These are phyloP conservation scores for Claviceps digitariae DNA, from an alignment of 2,329 filamentous ascomycete species.

Conservation along the genomic window DNA sequence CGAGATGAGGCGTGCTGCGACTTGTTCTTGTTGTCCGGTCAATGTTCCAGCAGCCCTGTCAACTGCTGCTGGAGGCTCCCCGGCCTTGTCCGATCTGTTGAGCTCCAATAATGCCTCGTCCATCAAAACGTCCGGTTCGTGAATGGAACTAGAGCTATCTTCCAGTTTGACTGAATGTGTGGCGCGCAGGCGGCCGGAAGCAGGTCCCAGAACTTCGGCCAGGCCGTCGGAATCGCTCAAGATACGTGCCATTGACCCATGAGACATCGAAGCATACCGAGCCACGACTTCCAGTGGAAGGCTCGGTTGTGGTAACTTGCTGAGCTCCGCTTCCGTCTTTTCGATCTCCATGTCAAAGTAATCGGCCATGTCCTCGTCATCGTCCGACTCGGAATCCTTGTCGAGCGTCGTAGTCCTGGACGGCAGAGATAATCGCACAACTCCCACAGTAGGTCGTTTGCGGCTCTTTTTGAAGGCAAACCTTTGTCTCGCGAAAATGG, in stretches of 20 bases:
- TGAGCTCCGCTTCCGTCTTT: slow-evolving; percentile 36
- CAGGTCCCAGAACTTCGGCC: slow-evolving; percentile 27
- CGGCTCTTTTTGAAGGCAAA: slow-evolving; percentile 11
- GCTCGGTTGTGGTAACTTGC: slow-evolving; percentile 29
- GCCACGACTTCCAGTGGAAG: slow-evolving; percentile 27
- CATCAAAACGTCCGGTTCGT: not conserved
- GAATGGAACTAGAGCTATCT: not conserved
- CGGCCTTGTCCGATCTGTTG: not conserved
- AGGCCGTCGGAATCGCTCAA: slow-evolving; percentile 31
- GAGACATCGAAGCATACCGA: slow-evolving; percentile 33
- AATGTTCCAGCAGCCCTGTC: not conserved
- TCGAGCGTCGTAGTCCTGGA: slow-evolving; percentile 20
- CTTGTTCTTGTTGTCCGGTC: not conserved
- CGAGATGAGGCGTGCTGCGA: not conserved
- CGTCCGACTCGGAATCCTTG: slow-evolving; percentile 34
- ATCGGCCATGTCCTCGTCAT: slow-evolving; percentile 45
- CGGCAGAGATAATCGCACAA: slow-evolving; percentile 27
- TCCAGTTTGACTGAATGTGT: not conserved
- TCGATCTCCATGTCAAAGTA: slow-evolving; percentile 40
- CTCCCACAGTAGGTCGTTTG: slow-evolving; percentile 17
- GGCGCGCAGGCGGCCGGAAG: slow-evolving; percentile 7
- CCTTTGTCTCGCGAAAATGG: not conserved
- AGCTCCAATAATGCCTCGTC: not conserved
- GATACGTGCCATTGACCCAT: slow-evolving; percentile 35
- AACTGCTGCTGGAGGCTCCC: not conserved